These are phyloP conservation scores for Trichosanthes cucumerina DNA, from an alignment of 306 rosid species.

Conservation along the genomic window DNA sequence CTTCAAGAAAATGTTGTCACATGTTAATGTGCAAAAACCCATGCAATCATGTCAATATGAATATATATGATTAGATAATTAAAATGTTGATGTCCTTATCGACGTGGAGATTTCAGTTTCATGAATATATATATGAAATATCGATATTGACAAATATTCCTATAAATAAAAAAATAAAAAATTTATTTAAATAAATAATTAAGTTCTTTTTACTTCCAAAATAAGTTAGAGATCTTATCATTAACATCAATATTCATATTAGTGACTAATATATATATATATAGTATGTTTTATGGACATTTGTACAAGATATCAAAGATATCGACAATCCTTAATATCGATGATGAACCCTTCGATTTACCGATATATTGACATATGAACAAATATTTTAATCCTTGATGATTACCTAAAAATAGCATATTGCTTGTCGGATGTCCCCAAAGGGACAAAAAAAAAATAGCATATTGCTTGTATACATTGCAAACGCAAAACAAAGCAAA, in stretches of 20 bases:
- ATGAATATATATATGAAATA: neutral
- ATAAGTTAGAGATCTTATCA: too few relatives aligned
- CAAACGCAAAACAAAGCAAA: neutral
- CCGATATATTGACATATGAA: neutral
- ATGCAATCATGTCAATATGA: neutral
- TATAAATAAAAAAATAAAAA: too few relatives aligned
- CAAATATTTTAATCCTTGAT: too few relatives aligned
- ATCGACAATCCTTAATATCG: neutral
- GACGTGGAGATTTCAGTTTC: too few relatives aligned
- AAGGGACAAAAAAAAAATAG: too few relatives aligned
- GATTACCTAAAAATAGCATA: neutral
- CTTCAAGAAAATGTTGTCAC: conserved; percentile 22
- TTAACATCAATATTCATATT: too few relatives aligned
- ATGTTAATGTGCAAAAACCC: conserved; percentile 9
- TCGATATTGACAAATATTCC: neutral
- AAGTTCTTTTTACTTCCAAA: neutral
- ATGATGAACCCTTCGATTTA: neutral
- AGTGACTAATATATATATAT: too few relatives aligned
- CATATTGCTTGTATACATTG: neutral
- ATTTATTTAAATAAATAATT: too few relatives aligned
- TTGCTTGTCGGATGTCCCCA: too few relatives aligned
- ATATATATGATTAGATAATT: neutral
- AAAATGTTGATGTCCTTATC: neutral
- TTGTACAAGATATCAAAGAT: neutral
- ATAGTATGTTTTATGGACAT: neutral